Base-by-base conservation (phyloP, 306 rosid genomes). In the Trifolium dubium region DNA sequence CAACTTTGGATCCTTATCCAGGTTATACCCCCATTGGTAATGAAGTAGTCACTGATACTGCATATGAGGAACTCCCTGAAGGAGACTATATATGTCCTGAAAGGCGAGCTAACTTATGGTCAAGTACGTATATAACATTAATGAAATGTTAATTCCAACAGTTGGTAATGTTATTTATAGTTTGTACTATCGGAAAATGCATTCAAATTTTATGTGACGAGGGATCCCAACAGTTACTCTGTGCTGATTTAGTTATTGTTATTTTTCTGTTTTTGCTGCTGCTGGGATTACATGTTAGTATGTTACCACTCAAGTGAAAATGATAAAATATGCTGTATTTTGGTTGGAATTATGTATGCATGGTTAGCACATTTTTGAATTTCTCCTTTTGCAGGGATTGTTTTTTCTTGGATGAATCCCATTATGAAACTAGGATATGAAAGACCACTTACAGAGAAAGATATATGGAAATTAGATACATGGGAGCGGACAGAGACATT, bases 401-500 rank as follows among this genome's bases (percentile, higher is more conserved):
- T 71, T 62, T 93, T 93, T 85, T 53, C 92, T 34, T 93, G 98
- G 98, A 85, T 93, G 90, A 85, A 88, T 83, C 88, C 96, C 49
- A 61, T 91, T 47, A 86, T 93, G 98, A 78, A 76, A 81, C 84
- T 91, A 41, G 98, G 92, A 55, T 89, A 89, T 83, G 64, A 83
- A 79, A 89, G 96, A 69, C 98, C 98, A 14, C 68, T 93, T 60
- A 91, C 91, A 6, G 97, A 93, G 81, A 93, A 83, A 80, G 97
- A 93, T 85, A 70, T 93, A 64, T 93, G 98, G 98, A 91, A 89
- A 85, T 81, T 93, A 72, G 98, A 93, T 82, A 65, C 76, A 37
- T 93, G 98, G 98, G 98, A 93, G 30, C 83, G 81, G 79, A 89
- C 96, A 51, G 98, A 93, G 83, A 84, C 96, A 65, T 78, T 93